Evolutionary conservation across 192 early-diverging fungal genomes (phyloP).

Genomic region (Paraglomus brasilianum): DNA sequence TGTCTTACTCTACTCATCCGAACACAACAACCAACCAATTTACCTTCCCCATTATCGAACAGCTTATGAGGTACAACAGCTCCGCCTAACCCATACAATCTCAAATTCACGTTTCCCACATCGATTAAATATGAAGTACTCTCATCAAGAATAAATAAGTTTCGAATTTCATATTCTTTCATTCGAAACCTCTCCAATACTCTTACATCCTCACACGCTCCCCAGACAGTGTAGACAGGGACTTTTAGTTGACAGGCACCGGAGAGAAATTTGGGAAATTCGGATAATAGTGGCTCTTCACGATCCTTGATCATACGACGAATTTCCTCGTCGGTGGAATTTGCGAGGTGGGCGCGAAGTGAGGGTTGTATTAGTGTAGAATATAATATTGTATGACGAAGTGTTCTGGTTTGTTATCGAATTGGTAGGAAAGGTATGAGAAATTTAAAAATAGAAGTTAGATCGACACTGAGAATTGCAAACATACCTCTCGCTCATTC

Average conservation of each 20-base stretch:
- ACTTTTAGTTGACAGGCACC: constrained; percentile 48
- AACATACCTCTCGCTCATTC: background rate
- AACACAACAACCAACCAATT: background rate
- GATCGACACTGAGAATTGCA: background rate
- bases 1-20: too few relatives aligned
- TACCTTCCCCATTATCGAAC: constrained; percentile 65
- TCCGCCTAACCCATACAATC: constrained; percentile 60
- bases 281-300: constrained; percentile 45
- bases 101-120: constrained; percentile 54
- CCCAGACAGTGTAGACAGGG: constrained; percentile 63
- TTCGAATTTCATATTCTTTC: constrained; percentile 46
- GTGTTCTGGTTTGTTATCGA: constrained; percentile 38
- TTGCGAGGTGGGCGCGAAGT: constrained; percentile 41
- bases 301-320: constrained; percentile 45
- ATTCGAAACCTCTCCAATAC: constrained; percentile 57
- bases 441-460: constrained; percentile 20
- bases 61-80: constrained; percentile 60
- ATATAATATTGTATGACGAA: constrained; percentile 58
- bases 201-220: constrained; percentile 59
- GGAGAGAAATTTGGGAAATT: constrained; percentile 48
- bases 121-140: constrained; percentile 48
- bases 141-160: constrained; percentile 57
- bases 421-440: too few relatives aligned
- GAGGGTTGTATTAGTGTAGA: constrained; percentile 50
- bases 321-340: constrained; percentile 42